phyloP scores from a whole-genome alignment of 495 filamentous ascomycete species.

The Pyrenopolyporus hunteri region DNA sequence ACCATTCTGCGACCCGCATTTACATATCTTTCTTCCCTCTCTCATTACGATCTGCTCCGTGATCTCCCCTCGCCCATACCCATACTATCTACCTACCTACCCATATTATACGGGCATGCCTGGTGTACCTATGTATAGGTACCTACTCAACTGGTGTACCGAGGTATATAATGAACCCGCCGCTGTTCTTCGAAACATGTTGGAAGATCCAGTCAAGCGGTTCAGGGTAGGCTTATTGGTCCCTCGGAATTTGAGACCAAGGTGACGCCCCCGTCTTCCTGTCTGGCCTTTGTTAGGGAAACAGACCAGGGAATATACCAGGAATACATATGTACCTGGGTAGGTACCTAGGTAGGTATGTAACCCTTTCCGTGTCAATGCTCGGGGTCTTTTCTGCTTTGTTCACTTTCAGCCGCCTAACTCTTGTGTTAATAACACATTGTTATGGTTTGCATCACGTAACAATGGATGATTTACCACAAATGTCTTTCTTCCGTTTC shows the following conservation, averaged over 20 bases:
- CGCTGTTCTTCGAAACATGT: slow-evolving; percentile 32
- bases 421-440: not conserved
- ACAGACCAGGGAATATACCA: not conserved
- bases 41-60: not conserved
- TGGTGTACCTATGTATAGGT: no score
- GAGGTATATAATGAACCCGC: no score
- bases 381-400: no score
- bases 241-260: slow-evolving; percentile 10
- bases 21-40: not conserved
- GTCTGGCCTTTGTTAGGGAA: slow-evolving; percentile 20
- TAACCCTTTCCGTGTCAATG: no score
- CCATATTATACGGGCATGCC: no score
- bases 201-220: slow-evolving; percentile 14
- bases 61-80: no score
- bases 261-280: not conserved
- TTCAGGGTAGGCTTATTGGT: slow-evolving; percentile 19
- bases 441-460: not conserved
- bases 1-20: not conserved
- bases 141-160: no score
- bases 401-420: no score
- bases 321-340: not conserved
- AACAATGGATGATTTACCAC: no score
- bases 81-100: no score
- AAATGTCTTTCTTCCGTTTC: no score
- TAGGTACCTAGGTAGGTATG: no score